Base-by-base conservation (phyloP, 164 flowering plant species). In the Cinnamomum chago region DNA sequence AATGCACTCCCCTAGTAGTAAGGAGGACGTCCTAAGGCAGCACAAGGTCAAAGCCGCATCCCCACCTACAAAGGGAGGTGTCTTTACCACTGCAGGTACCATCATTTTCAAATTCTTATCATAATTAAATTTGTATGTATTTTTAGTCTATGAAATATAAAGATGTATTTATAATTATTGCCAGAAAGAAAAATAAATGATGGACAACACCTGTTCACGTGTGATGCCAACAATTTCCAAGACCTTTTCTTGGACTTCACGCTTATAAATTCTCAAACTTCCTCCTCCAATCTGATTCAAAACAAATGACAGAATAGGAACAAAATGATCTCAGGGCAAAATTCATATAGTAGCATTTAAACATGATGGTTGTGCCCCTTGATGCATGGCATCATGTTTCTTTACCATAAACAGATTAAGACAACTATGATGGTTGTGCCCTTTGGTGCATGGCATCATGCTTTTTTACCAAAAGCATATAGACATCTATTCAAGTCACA, bases 241-340 rank as follows among this genome's bases (percentile, higher is more conserved):
- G 70, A 95, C 97, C 85, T 89, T 90, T 80, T 90, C 87, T 82
- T 95, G 98, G 58, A 95, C 80, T 60, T 93, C 93, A 14, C 97
- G 94, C 81, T 89, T 91, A 74, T 85, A 88, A 66, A 91, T 95
- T 87, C 99, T 90, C 81, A 95, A 85, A 78, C 99, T 95, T 75
- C 99, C 99, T 35, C 99, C 99, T 72, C 99, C 99, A 87, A 95
- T 92, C 97, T 95, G 81, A 71, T 55, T 52, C 30, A 58, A 22
- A 76, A 76, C 20, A 66, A 50, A 27, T 33, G 77, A 68, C 12
- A 27, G 52, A 68, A 72, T 17, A 62, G 23, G n/a, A 66, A 6
- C 52, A 60, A 13, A 33, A 22, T 40, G 9, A 60, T 22, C 13
- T 10, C 27, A n/a, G 52, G 71, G 52, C 3, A 40, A 68, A 68